Percentiles rank a stretch among this genome's conserved stretches.
phyloP scores from a whole-genome alignment of 2,329 filamentous ascomycete genomes.

The Escovopsis weberi region DNA sequence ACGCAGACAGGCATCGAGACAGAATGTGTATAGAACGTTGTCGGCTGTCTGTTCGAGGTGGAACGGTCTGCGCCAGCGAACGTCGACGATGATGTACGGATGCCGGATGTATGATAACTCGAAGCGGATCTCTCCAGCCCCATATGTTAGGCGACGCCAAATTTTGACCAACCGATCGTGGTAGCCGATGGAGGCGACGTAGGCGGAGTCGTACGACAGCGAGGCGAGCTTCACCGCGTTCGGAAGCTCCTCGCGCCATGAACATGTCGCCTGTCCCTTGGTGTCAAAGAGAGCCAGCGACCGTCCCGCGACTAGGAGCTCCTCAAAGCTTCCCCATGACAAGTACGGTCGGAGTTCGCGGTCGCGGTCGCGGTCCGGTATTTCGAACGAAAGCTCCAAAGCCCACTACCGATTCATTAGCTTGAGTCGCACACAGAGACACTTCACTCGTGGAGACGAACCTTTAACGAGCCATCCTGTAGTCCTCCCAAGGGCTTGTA shows the following conservation, averaged over 20 bases:
- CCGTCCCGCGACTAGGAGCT: constrained; percentile 64
- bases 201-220: constrained; percentile 74
- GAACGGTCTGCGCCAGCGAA: constrained; percentile 74
- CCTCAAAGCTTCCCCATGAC: constrained; percentile 78
- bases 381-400: constrained; percentile 45
- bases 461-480: constrained; percentile 59
- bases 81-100: constrained; percentile 59
- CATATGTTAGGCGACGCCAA: constrained; percentile 79
- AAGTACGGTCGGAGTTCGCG: constrained; percentile 32
- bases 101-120: constrained; percentile 87
- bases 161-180: constrained; percentile 81
- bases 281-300: constrained; percentile 55
- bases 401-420: constrained; percentile 37
- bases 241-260: constrained; percentile 65
- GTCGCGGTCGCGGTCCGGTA: constrained; percentile 15
- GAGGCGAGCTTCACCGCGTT: constrained; percentile 58
- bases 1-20: constrained; percentile 63
- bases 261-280: constrained; percentile 32
- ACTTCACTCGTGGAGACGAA: constrained; percentile 18
- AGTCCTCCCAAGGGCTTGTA: constrained; percentile 62
- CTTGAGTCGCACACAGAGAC: background rate
- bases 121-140: constrained; percentile 69
- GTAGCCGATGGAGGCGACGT: constrained; percentile 67
- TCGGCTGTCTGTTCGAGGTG: constrained; percentile 66
- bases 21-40: constrained; percentile 83